These are phyloP conservation scores for Cercis canadensis DNA, from an alignment of 306 rosid species.

Conservation along the genomic window DNA sequence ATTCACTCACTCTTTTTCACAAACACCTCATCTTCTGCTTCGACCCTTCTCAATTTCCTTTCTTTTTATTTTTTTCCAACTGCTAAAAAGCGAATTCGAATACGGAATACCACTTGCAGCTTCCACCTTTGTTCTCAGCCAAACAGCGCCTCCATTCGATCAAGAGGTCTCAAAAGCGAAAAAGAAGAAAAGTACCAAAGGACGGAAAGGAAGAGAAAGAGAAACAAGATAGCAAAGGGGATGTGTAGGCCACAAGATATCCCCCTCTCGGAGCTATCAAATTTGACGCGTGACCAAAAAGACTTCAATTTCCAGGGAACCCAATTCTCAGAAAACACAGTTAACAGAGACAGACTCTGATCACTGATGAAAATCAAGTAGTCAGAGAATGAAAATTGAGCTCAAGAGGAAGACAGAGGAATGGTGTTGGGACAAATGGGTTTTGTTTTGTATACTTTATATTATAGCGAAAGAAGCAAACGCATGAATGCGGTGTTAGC, in stretches of 20 bases:
- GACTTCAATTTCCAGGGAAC: slow-evolving; percentile 4
- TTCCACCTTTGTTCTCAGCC: slow-evolving; percentile 29
- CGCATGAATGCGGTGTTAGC: slow-evolving; percentile 11
- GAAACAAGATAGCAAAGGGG: background rate
- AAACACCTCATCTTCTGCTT: background rate
- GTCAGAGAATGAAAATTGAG: slow-evolving; percentile 34
- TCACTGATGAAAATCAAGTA: slow-evolving; percentile 27
- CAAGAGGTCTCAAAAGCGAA: slow-evolving; percentile 14
- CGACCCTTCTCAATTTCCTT: background rate
- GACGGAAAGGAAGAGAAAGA: slow-evolving; percentile 9
- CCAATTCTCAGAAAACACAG: background rate
- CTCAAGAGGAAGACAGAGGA: slow-evolving; percentile 32
- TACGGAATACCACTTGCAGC: slow-evolving; percentile 28
- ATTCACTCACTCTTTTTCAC: slow-evolving; percentile 15
- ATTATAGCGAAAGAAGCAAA: slow-evolving; percentile 31
- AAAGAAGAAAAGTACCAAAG: background rate
- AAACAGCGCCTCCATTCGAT: slow-evolving; percentile 26
- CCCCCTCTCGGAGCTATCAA: background rate
- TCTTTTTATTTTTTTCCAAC: background rate
- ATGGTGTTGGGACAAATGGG: slow-evolving; percentile 4
- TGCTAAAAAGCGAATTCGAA: slow-evolving; percentile 21
- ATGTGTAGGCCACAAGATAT: background rate
- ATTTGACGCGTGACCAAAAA: background rate
- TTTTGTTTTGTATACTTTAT: background rate
- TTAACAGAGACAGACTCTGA: background rate